These are phyloP conservation scores for Pycnococcus provasolii DNA, from an alignment of 139 green algal genomes.

Conservation along the genomic window DNA sequence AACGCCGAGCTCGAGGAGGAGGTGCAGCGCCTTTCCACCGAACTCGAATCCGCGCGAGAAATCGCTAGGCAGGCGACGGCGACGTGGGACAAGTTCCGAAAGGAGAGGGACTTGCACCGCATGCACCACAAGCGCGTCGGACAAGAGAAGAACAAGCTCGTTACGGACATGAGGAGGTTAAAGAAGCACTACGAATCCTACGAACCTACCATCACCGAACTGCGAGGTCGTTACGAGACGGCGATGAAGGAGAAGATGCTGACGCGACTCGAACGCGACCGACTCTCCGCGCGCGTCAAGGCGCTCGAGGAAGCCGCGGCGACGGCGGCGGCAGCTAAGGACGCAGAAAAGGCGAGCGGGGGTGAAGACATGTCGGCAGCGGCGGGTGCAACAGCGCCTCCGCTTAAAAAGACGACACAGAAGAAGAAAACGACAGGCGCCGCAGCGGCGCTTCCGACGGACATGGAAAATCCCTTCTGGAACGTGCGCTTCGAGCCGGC, in stretches of 20 bases:
- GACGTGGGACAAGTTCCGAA: slow-evolving; percentile 58
- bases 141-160: slow-evolving; percentile 80
- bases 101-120: slow-evolving; percentile 76
- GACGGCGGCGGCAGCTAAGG: not conserved
- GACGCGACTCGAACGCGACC: slow-evolving; percentile 32
- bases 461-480: slow-evolving; percentile 40
- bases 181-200: slow-evolving; percentile 69
- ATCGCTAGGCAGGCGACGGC: slow-evolving; percentile 31
- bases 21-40: slow-evolving; percentile 13
- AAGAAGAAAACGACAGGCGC: slow-evolving; percentile 10
- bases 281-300: slow-evolving; percentile 28
- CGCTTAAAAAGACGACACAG: not conserved
- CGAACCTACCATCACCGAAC: slow-evolving; percentile 71
- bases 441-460: slow-evolving; percentile 2
- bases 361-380: not conserved
- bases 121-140: slow-evolving; percentile 81
- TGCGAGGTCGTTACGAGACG: slow-evolving; percentile 69
- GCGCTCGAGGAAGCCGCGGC: slow-evolving; percentile 28
- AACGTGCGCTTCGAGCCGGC: slow-evolving; percentile 37
- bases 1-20: slow-evolving; percentile 52
- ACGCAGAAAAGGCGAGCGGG: not conserved
- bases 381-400: not conserved
- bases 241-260: slow-evolving; percentile 80
- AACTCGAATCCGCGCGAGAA: not conserved
- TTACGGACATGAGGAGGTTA: slow-evolving; percentile 63